These are phyloP conservation scores for Piper longum DNA, from an alignment of 164 flowering plant genomes.

Conservation along the genomic window DNA sequence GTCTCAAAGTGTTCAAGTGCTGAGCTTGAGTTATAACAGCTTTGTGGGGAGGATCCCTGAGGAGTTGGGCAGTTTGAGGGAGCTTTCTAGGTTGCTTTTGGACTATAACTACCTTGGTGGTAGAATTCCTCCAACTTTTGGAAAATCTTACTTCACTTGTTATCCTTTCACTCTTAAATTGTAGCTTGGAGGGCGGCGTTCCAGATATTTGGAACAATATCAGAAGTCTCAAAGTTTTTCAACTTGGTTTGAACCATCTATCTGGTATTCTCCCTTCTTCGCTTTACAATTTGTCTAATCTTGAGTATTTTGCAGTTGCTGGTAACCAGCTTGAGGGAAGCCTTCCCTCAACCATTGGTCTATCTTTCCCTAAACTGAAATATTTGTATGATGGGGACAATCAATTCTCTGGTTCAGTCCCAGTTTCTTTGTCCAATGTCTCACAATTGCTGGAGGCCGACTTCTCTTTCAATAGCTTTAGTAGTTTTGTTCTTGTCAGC, in stretches of 20 bases:
- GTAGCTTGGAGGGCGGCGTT: neutral
- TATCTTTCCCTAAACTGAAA: slow-evolving; percentile 19
- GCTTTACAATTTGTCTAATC: neutral
- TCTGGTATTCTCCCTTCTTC: neutral
- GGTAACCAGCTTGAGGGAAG: slow-evolving; percentile 16
- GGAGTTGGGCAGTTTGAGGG: neutral
- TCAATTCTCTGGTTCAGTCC: slow-evolving; percentile 30
- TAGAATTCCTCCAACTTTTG: neutral
- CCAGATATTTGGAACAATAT: neutral
- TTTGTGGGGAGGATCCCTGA: neutral
- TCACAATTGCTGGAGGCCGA: slow-evolving; percentile 22
- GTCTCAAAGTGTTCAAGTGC: neutral
- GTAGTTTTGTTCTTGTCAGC: neutral
- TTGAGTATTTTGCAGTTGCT: neutral
- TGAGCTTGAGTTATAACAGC: neutral
- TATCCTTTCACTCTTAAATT: neutral
- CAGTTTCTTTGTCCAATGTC: slow-evolving; percentile 29
- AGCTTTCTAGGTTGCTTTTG: neutral
- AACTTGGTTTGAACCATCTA: neutral
- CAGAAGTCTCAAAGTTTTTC: neutral
- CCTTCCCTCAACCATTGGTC: slow-evolving; percentile 6
- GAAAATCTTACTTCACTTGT: neutral
- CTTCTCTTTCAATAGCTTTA: slow-evolving; percentile 20
- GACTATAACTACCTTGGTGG: neutral
- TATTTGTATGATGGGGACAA: slow-evolving; percentile 18